Evolutionary conservation across 495 filamentous ascomycete species (phyloP).

Genomic region (Clavariopsis aquatica): DNA sequence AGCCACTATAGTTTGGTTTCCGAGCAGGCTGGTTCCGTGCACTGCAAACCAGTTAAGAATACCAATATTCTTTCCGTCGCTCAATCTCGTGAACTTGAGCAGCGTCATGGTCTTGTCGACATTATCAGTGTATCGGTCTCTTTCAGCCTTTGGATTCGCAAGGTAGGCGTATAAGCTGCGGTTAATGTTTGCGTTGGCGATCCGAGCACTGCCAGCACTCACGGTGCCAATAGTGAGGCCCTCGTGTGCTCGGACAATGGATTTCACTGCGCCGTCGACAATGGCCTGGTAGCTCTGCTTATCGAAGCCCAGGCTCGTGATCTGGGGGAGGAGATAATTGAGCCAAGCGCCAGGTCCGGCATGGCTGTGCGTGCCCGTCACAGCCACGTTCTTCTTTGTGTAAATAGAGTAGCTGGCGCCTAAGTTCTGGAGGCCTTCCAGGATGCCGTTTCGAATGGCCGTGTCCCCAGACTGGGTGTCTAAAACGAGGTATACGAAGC

Average conservation of each 20-base stretch:
- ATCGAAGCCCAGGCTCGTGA: conserved; percentile 87
- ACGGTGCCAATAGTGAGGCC: conserved; percentile 71
- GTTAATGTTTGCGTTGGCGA: conserved; percentile 85
- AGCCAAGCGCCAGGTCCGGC: conserved; percentile 91
- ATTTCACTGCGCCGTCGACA: conserved; percentile 79
- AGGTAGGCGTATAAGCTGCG: conserved; percentile 90
- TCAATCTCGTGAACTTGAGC: conserved; percentile 72
- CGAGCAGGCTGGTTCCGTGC: conserved; percentile 88
- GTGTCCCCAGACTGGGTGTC: conserved; percentile 92
- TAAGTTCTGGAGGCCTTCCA: conserved; percentile 66
- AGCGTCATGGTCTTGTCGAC: conserved; percentile 88
- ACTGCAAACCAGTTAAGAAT: conserved; percentile 91
- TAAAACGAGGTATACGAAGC: conserved; percentile 85
- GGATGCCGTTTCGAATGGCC: conserved; percentile 80
- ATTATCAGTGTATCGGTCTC: conserved; percentile 68
- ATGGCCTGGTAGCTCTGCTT: conserved; percentile 87
- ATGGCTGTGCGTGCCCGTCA: conserved; percentile 93
- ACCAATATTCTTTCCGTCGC: conserved; percentile 72
- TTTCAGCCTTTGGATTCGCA: conserved; percentile 79
- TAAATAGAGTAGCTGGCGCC: conserved; percentile 74
- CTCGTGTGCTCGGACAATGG: conserved; percentile 80
- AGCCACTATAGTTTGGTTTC: conserved; percentile 88
- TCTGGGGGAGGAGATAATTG: conserved; percentile 93
- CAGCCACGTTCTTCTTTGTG: conserved; percentile 78
- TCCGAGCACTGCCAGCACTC: conserved; percentile 69